phyloP scores from a whole-genome alignment of 257 asterid species.

The Gardenia jasminoides region DNA sequence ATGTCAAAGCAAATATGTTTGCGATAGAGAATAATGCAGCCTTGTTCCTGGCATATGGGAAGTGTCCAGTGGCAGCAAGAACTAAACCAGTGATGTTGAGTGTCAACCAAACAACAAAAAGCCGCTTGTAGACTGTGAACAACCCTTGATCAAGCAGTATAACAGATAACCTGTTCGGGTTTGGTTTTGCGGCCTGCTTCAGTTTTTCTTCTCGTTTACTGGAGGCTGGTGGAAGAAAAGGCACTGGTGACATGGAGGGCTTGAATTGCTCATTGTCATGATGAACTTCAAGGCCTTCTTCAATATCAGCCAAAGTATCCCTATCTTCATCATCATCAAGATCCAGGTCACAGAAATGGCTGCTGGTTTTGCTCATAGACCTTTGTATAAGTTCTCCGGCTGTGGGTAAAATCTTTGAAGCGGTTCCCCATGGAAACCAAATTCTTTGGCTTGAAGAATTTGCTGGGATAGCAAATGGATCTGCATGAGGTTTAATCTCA shows the following conservation, averaged over 20 bases:
- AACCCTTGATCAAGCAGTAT: conserved; percentile 77
- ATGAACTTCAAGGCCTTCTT: conserved; percentile 41
- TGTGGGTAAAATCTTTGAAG: conserved; percentile 37
- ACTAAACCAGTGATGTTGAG: conserved; percentile 41
- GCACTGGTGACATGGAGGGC: not conserved
- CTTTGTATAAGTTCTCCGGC: conserved; percentile 31
- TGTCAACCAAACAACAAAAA: conserved; percentile 45
- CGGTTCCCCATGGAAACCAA: conserved; percentile 51
- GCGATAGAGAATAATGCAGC: conserved; percentile 55
- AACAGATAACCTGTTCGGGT: conserved; percentile 43
- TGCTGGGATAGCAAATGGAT: conserved; percentile 40
- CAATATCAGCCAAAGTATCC: conserved; percentile 36
- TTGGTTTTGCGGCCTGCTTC: conserved; percentile 12
- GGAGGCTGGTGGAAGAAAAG: conserved; percentile 21
- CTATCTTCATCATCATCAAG: conserved; percentile 23
- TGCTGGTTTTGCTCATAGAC: conserved; percentile 58
- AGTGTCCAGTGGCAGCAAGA: conserved; percentile 54
- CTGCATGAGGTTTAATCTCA: conserved; percentile 61
- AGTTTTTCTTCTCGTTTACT: conserved; percentile 25
- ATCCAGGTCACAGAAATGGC: conserved; percentile 69
- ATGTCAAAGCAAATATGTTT: conserved; percentile 50
- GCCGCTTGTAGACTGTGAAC: conserved; percentile 70
- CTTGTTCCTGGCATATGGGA: conserved; percentile 43
- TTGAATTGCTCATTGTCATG: conserved; percentile 9
- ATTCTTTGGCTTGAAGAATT: conserved; percentile 26